Evolutionary conservation across 2,329 filamentous ascomycete species (phyloP), one percentile per base, ranked within the genome.

Genomic region (Uncinocarpus reesii): DNA sequence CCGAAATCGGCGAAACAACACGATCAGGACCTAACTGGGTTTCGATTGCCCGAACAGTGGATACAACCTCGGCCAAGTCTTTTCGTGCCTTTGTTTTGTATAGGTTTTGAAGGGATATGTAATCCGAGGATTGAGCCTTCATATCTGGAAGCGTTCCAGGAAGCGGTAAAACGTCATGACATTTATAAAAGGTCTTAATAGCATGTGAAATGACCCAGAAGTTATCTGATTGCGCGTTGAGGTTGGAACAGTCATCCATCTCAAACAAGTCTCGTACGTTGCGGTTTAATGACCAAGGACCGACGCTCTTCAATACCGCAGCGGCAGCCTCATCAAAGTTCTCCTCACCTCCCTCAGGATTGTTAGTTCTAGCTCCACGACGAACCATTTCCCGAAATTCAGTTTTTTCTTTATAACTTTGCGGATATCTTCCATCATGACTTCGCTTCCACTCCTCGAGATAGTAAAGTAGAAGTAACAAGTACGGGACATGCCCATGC

Each of bases 301-400:
- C 81, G 26, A 98, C 72, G n/a, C 84, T 85, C 65, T 94, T 94
- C 59, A 96, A 73, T 1, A 96, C 88, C 4, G 89, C 87, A 11
- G 80, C 81, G 38, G 82, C 80, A 3, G 92, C 93, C 66, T 98
- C 92, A 52, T 95, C 87, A 60, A 88, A 98, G 65, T 98, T 98
- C 69, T 98, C 92, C 62, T 98, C 92, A 49, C 84, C 86, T 38
- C 88, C 89, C 63, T 94, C 88, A 0, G 86, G 65, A 50, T 80
- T 93, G 56, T 83, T 71, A 43, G 72, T 84, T 57, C 88, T 79
- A 57, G 83, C 78, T 2, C 77, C 79, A 4, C 74, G 72, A 8
- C 79, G 72, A 1, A 98, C 79, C 10, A 82, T 67, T 23, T 81
- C 77, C 48, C 85, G 77, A 63, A 98, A 96, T 11, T 81, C 81